Evolutionary conservation across 1,284 basidiomycete genomes (phyloP), one percentile per base, ranked within the genome.

Genomic region (Moesziomyces parantarcticus): DNA sequence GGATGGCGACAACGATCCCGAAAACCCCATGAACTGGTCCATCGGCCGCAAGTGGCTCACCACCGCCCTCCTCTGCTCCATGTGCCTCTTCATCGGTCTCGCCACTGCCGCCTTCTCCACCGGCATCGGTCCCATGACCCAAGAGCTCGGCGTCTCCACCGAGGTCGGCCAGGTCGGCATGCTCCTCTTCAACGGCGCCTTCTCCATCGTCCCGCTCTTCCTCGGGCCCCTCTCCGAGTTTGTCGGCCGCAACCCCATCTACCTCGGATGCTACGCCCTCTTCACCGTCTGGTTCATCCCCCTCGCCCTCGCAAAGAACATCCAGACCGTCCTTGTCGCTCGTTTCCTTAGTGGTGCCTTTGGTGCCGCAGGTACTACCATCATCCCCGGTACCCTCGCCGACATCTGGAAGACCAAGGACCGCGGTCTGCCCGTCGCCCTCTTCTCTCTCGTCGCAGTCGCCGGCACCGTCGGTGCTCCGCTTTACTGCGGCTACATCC

Each of bases 161-260:
- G 82, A 80, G 23, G 75, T 78, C 23, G 82, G 81, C 5, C 81
- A 84, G 50, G 69, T 83, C 48, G 82, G 82, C 6, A 78, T 83
- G 76, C 73, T 80, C 60, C 58, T 76, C 29, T 77, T 83, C 76
- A 78, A 83, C 72, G 78, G 71, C 11, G 65, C 66, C 3, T 76
- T 65, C 56, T 57, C 73, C 18, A 56, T 77, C 26, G 79, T 79
- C 0, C 81, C 82, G 1, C 70, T 82, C 48, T 74, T 79, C 67
- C 64, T 84, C 21, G 83, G 81, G 18, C 83, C 83, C 10, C 74
- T 84, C 18, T 83, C 78, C 50, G 83, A 84, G 61, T 78, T 81
- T 32, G 66, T 80, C 43, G 84, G 84, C 11, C 76, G 81, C 39
- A 76, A 80, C 51, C 67, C 67, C 42, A 78, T 84, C 59, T 84